These are phyloP conservation scores for Naganishia sp. DNA, from an alignment of 1,284 basidiomycete species.

Conservation along the genomic window DNA sequence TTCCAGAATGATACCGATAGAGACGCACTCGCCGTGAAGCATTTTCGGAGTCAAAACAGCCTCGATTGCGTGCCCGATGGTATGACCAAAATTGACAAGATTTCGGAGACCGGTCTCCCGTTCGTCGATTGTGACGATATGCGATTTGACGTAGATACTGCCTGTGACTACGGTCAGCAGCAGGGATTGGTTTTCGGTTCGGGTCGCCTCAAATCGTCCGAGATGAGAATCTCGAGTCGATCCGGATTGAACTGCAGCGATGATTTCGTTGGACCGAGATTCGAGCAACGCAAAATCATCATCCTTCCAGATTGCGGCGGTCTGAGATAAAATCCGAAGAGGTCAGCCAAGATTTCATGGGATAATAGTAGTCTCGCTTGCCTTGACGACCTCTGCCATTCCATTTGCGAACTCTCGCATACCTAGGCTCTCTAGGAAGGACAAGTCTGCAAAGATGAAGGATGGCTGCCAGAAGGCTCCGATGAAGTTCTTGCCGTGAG, in stretches of 20 bases:
- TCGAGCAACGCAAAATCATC: slow-evolving; percentile 82
- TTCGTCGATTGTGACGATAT: slow-evolving; percentile 93
- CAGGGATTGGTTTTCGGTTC: slow-evolving; percentile 68
- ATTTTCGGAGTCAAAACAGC: slow-evolving; percentile 86
- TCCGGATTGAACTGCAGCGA: slow-evolving; percentile 72
- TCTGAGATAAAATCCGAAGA: slow-evolving; percentile 58
- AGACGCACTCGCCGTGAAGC: slow-evolving; percentile 90
- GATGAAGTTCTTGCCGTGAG: slow-evolving; percentile 94
- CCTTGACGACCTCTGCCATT: slow-evolving; percentile 98
- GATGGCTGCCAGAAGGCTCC: slow-evolving; percentile 98
- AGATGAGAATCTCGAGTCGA: slow-evolving; percentile 59
- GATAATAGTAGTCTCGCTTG: slow-evolving; percentile 48
- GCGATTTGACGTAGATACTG: slow-evolving; percentile 86
- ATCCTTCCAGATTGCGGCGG: slow-evolving; percentile 93
- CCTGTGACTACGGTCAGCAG: slow-evolving; percentile 76
- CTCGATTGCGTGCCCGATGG: slow-evolving; percentile 94
- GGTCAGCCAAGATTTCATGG: slow-evolving; percentile 3
- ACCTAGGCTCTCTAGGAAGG: slow-evolving; percentile 92
- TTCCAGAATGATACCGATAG: slow-evolving; percentile 90
- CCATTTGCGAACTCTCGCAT: slow-evolving; percentile 93
- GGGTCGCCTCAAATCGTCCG: slow-evolving; percentile 67
- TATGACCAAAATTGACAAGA: slow-evolving; percentile 96
- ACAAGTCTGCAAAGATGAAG: slow-evolving; percentile 96
- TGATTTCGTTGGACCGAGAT: slow-evolving; percentile 77
- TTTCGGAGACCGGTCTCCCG: slow-evolving; percentile 92